Evolutionary conservation across 305 asterid genomes (phyloP).

Genomic region (Fraxinus xanthoxyloides): DNA sequence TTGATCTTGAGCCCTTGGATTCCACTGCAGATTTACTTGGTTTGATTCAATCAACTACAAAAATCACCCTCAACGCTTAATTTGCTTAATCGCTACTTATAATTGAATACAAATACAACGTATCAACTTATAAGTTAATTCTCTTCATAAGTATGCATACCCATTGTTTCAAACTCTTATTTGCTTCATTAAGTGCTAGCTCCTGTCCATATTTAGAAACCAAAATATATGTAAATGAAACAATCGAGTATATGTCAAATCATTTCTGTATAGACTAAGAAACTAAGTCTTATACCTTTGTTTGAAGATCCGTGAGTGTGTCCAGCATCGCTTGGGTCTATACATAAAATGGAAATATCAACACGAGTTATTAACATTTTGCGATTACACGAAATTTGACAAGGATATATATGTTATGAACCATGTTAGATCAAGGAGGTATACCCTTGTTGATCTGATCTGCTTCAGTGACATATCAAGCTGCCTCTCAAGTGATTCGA

Average conservation of each 20-base stretch:
- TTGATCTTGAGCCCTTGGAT: conserved; percentile 52
- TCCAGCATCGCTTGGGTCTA: conserved; percentile 95
- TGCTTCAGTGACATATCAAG: conserved; percentile 94
- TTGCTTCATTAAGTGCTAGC: conserved; percentile 89
- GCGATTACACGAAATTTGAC: background rate
- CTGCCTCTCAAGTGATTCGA: conserved; percentile 88
- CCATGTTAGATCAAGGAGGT: background rate
- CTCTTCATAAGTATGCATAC: conserved; percentile 28
- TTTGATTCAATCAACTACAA: conserved; percentile 74
- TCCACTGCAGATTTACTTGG: conserved; percentile 80
- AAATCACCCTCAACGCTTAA: background rate
- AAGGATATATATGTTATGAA: background rate
- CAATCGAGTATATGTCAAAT: background rate
- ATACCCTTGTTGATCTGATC: conserved; percentile 90
- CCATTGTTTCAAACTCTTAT: conserved; percentile 81
- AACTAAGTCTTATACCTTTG: conserved; percentile 46
- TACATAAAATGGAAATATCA: background rate
- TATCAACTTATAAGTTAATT: background rate
- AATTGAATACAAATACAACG: background rate
- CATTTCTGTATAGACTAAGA: background rate
- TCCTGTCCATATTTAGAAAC: conserved; percentile 43
- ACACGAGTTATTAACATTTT: background rate
- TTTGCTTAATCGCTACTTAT: background rate
- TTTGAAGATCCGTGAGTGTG: conserved; percentile 76
- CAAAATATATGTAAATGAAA: background rate